Base-by-base conservation (phyloP, 371 early-diverging fungal genomes). In the Saksenaea vasiformis region DNA sequence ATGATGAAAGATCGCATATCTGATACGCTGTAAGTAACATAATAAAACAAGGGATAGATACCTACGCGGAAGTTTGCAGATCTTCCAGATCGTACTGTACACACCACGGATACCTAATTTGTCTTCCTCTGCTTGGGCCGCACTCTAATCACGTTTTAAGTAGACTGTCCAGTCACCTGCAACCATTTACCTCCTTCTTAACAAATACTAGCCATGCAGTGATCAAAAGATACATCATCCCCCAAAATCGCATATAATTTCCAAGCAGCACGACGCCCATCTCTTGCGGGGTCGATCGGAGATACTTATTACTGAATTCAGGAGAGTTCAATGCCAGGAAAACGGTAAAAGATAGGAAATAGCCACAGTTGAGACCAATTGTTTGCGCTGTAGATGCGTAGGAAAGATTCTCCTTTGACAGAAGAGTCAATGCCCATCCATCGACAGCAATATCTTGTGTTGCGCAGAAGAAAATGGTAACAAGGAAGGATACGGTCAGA, bases 361-460 rank as follows among this genome's bases (percentile, higher is more conserved):
- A 97, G 35, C 99, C 96, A 28, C 90, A 88, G 74, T 95, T 98
- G 54, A 98, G 82, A 5, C 98, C 99, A 56, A 98, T 91, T 1
- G 99, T 98, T 72, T 98, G 98, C 11, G 95, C 95, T 0, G 96
- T 94, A 19, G 94, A 94, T 0, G 98, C 97, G 73, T 88, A 93
- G 0, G 91, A 90, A 44, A 94, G 73, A 68, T 90, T 92, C 56
- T 97, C 95, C 65, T 94, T 91, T 11, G 93, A 90, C 38, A 98
- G 74, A 24, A 98, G 75, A 0, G 95, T 96, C 58, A 98, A 72
- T 1, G 98, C 98, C 98, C 98, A 98, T 7, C 92, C 99, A 70
- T 98, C 99, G 4, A 98, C 98, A 14, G 99, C 98, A 71, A 98
- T 96, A 69, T 98, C 98, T 79, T 98, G 99, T 0, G 99, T 98